These are phyloP conservation scores for Parascedosporium putredinis DNA, from an alignment of 2,329 filamentous ascomycete genomes.

Conservation along the genomic window DNA sequence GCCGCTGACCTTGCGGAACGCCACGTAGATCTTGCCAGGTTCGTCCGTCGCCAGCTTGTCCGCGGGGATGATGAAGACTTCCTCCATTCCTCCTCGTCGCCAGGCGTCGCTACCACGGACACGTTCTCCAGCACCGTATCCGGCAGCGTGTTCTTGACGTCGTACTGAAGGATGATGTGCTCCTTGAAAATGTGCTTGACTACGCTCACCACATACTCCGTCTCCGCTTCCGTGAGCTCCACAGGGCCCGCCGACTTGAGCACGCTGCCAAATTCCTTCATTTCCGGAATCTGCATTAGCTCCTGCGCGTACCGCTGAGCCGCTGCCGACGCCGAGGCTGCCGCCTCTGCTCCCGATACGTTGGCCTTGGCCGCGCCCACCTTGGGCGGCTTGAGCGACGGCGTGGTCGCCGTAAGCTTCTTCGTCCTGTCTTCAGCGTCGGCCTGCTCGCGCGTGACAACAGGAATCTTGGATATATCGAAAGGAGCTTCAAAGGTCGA, in stretches of 20 bases:
- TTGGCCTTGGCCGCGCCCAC: conserved; percentile 64
- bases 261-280: conserved; percentile 78
- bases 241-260: conserved; percentile 82
- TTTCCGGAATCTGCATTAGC: conserved; percentile 78
- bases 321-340: conserved; percentile 64
- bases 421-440: conserved; percentile 93
- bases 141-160: conserved; percentile 93
- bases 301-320: conserved; percentile 86
- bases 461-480: conserved; percentile 80
- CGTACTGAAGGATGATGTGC: conserved; percentile 89
- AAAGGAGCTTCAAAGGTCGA: conserved; percentile 76
- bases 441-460: conserved; percentile 91
- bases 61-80: conserved; percentile 88
- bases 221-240: conserved; percentile 93
- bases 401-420: conserved; percentile 88
- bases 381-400: conserved; percentile 88
- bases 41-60: conserved; percentile 74
- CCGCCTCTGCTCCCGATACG: conserved; percentile 59
- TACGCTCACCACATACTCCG: conserved; percentile 87
- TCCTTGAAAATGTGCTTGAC: conserved; percentile 98
- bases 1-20: conserved; percentile 75
- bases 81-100: conserved; percentile 75
- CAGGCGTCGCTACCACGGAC: conserved; percentile 67
- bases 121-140: conserved; percentile 87
- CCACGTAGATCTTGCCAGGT: conserved; percentile 88